phyloP scores from a whole-genome alignment of 371 early-diverging fungal species.

The Mucor mucedo region DNA sequence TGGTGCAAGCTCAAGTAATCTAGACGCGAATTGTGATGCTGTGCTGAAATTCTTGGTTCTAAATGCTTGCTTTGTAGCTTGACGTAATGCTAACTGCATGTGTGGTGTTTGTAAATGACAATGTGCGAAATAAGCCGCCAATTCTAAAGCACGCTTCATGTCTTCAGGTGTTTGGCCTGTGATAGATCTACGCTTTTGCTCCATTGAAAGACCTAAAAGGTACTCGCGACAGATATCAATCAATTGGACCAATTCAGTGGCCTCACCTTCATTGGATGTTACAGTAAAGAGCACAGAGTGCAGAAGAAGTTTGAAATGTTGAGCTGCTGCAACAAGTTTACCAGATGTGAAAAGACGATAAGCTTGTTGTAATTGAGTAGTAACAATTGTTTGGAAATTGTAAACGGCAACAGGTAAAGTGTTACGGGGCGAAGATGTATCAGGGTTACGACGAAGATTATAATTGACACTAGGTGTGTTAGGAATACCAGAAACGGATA shows the following conservation, averaged over 20 bases:
- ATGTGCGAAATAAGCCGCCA: conserved; percentile 94
- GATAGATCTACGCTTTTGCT: conserved; percentile 73
- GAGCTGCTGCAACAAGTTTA: conserved; percentile 77
- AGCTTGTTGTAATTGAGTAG: conserved; percentile 74
- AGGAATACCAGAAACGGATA: conserved; percentile 68
- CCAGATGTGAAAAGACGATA: conserved; percentile 79
- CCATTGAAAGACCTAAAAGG: conserved; percentile 84
- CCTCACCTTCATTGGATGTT: conserved; percentile 61
- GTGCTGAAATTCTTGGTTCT: conserved; percentile 83
- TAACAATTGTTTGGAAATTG: conserved; percentile 57
- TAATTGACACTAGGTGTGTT: conserved; percentile 65
- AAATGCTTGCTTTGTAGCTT: conserved; percentile 83
- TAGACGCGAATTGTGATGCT: conserved; percentile 83
- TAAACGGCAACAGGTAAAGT: conserved; percentile 61
- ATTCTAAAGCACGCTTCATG: conserved; percentile 78
- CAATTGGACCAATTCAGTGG: conserved; percentile 78
- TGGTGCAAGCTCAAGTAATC: conserved; percentile 88
- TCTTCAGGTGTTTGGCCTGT: conserved; percentile 52
- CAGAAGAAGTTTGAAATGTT: conserved; percentile 76
- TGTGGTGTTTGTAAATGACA: conserved; percentile 89
- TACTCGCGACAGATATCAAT: conserved; percentile 90
- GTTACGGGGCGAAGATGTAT: conserved; percentile 57
- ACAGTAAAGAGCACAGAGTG: conserved; percentile 76
- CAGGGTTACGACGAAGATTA: conserved; percentile 68
- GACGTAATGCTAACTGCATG: conserved; percentile 78